Evolutionary conservation across 1,284 basidiomycete species (phyloP), one percentile per base, ranked within the genome.

Genomic region (Naganishia cerealis): DNA sequence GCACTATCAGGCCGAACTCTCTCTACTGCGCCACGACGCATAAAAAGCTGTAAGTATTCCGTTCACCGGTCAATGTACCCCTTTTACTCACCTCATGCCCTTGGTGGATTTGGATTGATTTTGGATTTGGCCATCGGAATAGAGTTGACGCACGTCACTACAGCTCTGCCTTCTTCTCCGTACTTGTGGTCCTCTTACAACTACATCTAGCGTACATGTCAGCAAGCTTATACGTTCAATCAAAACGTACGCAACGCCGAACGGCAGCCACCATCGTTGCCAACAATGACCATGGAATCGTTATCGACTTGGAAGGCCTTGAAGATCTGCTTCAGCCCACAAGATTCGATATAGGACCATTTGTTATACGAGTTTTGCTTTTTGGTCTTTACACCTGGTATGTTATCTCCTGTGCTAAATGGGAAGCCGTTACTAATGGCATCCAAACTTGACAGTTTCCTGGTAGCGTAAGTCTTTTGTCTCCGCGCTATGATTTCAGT

Each of bases 1-100:
- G 48, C 18, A 18, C 15, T 15, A 42, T 63, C 9, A 39, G 61
- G 21, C 36, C 61, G 15, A 54, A 63, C 29, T 42, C 38, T 16
- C 50, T 63, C 9, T 63, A 63, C 61, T 63, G 61, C 50, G 61
- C 61, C 21, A 63, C 21, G 10, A 63, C 61, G 8, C 24, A 63
- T 21, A 42, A 21, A 15, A 38, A 63, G 39, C n/a, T 63, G 61
- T 63, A n/a, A 63, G 61, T 18, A 8, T 12, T 7, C 21, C 7
- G 42, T 8, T 43, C 3, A 3, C 3, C 12, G 38, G 9, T 24
- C 50, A 5, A 6, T 46, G 24, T 6, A 29, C 43, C 26, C 3
- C 15, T 36, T 8, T 57, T n/a, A 16, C 10, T 24, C 13, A 15
- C 18, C 57, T 58, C 39, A 24, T 24, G 38, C 5, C n/a, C 6